A percentile compares a stretch with the other conserved stretches of the same genome.
phyloP scores from a whole-genome alignment of 352 stramenopile species.

The Phytophthora idaei region DNA sequence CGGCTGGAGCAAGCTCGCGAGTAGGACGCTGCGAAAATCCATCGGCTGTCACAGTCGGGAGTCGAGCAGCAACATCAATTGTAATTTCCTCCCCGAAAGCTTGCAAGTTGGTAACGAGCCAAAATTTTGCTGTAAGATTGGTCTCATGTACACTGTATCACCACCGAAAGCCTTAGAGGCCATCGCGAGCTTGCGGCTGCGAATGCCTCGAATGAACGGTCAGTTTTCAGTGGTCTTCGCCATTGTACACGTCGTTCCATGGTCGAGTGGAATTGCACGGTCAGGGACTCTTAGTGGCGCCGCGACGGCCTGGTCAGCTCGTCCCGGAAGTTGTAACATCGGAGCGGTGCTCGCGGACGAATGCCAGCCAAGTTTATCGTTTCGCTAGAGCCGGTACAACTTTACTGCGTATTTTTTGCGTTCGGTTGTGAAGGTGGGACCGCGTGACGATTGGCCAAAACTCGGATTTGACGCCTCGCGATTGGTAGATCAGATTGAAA shows the following conservation, averaged over 20 bases:
- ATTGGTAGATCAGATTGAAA: slow-evolving; percentile 25
- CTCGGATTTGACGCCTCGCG: neutral
- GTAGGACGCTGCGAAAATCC: slow-evolving; percentile 33
- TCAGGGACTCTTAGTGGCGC: slow-evolving; percentile 1
- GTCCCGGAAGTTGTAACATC: slow-evolving; percentile 4
- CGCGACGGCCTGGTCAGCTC: slow-evolving; percentile 3
- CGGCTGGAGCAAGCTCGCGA: slow-evolving; percentile 10
- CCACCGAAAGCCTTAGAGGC: neutral
- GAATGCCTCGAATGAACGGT: neutral
- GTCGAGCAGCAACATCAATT: neutral
- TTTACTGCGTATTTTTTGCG: slow-evolving; percentile 2
- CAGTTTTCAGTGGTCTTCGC: neutral
- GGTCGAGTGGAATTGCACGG: slow-evolving; percentile 1
- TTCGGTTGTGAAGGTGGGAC: slow-evolving; percentile 28
- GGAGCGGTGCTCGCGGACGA: slow-evolving; percentile 10
- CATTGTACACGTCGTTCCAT: slow-evolving; percentile 18
- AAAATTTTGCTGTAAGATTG: slow-evolving; percentile 17
- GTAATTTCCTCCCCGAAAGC: slow-evolving; percentile 3
- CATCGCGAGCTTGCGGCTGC: neutral
- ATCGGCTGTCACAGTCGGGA: slow-evolving; percentile 20
- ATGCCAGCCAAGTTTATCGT: slow-evolving; percentile 21
- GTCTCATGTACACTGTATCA: neutral
- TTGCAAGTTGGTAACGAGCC: slow-evolving; percentile 18
- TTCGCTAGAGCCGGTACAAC: slow-evolving; percentile 22
- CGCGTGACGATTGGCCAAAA: slow-evolving; percentile 15